A percentile compares a stretch with the other conserved stretches of the same genome.
Evolutionary conservation across 441 rosid species (phyloP).

Genomic region (Gossypium lobatum): DNA sequence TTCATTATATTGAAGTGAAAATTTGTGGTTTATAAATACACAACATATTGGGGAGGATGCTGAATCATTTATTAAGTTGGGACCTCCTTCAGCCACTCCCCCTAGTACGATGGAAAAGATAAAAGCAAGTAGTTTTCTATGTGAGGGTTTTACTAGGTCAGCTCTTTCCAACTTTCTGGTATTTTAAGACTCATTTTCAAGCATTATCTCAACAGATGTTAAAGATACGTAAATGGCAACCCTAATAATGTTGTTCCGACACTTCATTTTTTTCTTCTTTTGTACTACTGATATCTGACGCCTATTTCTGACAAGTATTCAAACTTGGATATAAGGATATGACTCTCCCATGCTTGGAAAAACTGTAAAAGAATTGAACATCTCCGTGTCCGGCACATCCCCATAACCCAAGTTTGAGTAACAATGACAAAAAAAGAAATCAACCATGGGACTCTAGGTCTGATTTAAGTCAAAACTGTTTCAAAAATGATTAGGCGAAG

Average conservation of each 20-base stretch:
- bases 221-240: background rate
- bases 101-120: background rate
- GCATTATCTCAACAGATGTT: background rate
- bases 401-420: background rate
- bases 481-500: slow-evolving; percentile 18
- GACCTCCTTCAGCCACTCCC: slow-evolving; percentile 4
- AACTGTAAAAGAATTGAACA: background rate
- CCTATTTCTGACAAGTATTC: too few species aligned
- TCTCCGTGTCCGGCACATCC: background rate
- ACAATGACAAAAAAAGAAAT: background rate
- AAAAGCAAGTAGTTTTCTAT: background rate
- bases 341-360: background rate
- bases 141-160: slow-evolving; percentile 3
- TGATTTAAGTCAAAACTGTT: slow-evolving; percentile 37
- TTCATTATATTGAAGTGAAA: background rate
- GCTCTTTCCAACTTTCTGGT: background rate
- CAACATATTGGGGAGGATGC: slow-evolving; percentile 5
- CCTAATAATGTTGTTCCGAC: background rate
- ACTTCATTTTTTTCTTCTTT: too few species aligned
- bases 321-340: background rate
- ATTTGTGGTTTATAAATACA: slow-evolving; percentile 18
- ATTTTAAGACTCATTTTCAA: slow-evolving; percentile 1
- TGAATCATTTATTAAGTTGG: background rate
- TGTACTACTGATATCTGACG: too few species aligned
- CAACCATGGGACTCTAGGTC: slow-evolving; percentile 10